Percentiles rank a stretch among this genome's conserved stretches.
Evolutionary conservation across 768 basidiomycete species (phyloP).

Genomic region (Xerocomellus chrysenteron): DNA sequence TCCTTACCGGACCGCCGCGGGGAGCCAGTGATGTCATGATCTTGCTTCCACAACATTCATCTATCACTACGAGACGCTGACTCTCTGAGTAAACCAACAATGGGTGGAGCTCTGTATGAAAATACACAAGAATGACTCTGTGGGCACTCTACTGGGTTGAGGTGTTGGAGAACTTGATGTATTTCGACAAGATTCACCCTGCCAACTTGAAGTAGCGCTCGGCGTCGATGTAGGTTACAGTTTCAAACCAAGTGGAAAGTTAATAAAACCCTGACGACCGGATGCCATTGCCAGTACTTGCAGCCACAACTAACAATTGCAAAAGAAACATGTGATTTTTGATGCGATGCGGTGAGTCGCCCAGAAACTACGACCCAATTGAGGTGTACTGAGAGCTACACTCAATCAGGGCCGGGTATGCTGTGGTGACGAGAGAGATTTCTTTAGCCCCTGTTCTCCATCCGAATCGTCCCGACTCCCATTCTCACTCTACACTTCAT

Average conservation of each 20-base stretch:
- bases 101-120: not conserved
- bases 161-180: not conserved
- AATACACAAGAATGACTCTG: too few species aligned
- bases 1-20: not conserved
- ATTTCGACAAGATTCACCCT: not conserved
- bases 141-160: not conserved
- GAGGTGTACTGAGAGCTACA: too few species aligned
- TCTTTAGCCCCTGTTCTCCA: not conserved
- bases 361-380: not conserved
- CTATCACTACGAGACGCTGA: too few species aligned
- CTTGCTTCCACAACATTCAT: not conserved
- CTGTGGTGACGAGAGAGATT: not conserved
- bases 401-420: not conserved
- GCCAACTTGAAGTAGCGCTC: not conserved
- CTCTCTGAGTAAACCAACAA: not conserved
- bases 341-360: too few species aligned
- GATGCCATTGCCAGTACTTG: too few species aligned
- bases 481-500: not conserved
- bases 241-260: not conserved
- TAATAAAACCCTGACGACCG: not conserved
- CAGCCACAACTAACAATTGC: not conserved
- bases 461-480: slow-evolving; percentile 22
- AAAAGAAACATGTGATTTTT: not conserved
- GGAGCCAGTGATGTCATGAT: not conserved
- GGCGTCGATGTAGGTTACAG: not conserved